A percentile compares a stretch with the other conserved stretches of the same genome.
Evolutionary conservation across 768 basidiomycete species (phyloP).

Genomic region (Pilatotrama ljubarskyi): DNA sequence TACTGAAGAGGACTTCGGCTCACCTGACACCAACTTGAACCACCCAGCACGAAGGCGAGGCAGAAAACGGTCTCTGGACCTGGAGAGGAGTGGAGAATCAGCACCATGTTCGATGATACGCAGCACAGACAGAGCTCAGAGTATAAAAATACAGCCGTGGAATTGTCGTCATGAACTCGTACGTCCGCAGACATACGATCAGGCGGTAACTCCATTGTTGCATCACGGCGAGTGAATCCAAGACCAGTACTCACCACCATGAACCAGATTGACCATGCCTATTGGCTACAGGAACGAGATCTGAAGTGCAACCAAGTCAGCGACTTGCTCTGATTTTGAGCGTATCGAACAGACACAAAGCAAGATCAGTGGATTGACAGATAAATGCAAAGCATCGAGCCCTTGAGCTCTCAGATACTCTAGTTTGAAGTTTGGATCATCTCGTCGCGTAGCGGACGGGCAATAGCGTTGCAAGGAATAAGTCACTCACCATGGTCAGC

Average conservation of each 20-base stretch:
- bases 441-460: slow-evolving; percentile 30
- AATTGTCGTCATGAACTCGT: slow-evolving; percentile 64
- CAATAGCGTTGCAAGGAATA: slow-evolving; percentile 1
- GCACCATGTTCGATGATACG: neutral
- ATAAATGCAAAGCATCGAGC: slow-evolving; percentile 70
- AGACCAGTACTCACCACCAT: slow-evolving; percentile 43
- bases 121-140: slow-evolving; percentile 45
- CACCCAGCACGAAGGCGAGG: neutral
- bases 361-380: slow-evolving; percentile 65
- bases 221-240: slow-evolving; percentile 45
- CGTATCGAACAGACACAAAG: neutral
- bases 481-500: slow-evolving; percentile 19
- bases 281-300: neutral
- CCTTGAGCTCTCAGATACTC: slow-evolving; percentile 78
- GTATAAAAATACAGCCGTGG: slow-evolving; percentile 76
- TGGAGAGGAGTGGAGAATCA: neutral
- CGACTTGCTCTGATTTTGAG: neutral
- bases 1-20: slow-evolving; percentile 28
- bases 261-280: neutral
- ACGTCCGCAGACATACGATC: slow-evolving; percentile 44
- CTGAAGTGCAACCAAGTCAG: neutral
- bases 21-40: slow-evolving; percentile 25
- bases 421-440: slow-evolving; percentile 85
- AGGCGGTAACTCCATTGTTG: slow-evolving; percentile 87
- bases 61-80: neutral